These are phyloP conservation scores for Chalciporus sphaerocephalus DNA, from an alignment of 768 basidiomycete species.

Conservation along the genomic window DNA sequence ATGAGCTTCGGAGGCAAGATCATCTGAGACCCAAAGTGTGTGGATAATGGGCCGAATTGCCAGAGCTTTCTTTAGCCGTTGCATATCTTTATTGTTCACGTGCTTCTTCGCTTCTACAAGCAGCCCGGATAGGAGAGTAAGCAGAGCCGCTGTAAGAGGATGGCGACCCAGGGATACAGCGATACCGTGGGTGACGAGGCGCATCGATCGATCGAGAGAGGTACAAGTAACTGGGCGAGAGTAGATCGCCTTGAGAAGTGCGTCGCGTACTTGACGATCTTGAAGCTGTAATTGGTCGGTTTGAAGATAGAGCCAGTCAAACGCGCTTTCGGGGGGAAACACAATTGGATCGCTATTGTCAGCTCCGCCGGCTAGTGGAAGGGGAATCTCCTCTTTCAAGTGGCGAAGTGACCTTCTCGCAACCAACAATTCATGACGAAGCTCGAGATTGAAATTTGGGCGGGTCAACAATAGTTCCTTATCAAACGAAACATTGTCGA, in stretches of 20 bases:
- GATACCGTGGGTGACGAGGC: conserved; percentile 37
- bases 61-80: conserved; percentile 42
- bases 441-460: conserved; percentile 35
- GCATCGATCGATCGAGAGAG: conserved; percentile 35
- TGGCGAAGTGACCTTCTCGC: conserved; percentile 35
- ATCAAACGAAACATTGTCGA: conserved; percentile 34
- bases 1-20: conserved; percentile 23
- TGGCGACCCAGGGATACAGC: conserved; percentile 15
- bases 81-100: conserved; percentile 31
- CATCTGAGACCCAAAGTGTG: conserved; percentile 30
- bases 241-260: conserved; percentile 37
- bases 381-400: conserved; percentile 16
- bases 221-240: conserved; percentile 18
- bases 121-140: conserved; percentile 40
- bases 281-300: conserved; percentile 20
- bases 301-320: conserved; percentile 46
- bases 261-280: conserved; percentile 20
- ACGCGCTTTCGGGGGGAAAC: conserved; percentile 21
- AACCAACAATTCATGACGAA: conserved; percentile 44
- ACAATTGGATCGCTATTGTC: neutral
- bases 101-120: conserved; percentile 24
- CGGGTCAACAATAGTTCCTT: conserved; percentile 33
- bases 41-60: conserved; percentile 32
- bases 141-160: conserved; percentile 27
- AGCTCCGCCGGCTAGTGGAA: neutral